phyloP scores from a whole-genome alignment of 164 flowering plant genomes.

The Dillenia turbinata region DNA sequence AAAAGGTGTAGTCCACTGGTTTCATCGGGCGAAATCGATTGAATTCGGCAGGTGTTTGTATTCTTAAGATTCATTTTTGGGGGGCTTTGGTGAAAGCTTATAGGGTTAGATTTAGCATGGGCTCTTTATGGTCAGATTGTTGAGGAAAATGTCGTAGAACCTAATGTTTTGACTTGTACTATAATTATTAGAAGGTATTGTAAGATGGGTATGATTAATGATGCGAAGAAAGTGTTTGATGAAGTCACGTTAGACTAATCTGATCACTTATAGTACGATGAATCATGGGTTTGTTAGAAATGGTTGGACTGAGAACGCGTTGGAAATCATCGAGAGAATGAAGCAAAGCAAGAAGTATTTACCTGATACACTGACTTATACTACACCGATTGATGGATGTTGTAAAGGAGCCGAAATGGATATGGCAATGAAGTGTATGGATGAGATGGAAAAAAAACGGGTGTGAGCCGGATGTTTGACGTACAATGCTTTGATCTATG shows the following conservation, averaged over 20 bases:
- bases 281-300: constrained; percentile 40
- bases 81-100: constrained; percentile 32
- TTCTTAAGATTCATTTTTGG: constrained; percentile 40
- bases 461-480: constrained; percentile 40
- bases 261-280: constrained; percentile 34
- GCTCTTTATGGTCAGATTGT: constrained; percentile 32
- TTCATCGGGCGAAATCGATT: constrained; percentile 23
- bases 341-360: constrained; percentile 14
- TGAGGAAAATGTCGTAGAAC: constrained; percentile 24
- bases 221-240: constrained; percentile 48
- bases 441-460: constrained; percentile 33
- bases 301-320: constrained; percentile 29
- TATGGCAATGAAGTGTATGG: constrained; percentile 29
- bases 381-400: constrained; percentile 44
- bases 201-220: constrained; percentile 34
- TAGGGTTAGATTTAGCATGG: constrained; percentile 23
- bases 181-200: constrained; percentile 45
- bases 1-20: constrained; percentile 37
- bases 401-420: constrained; percentile 38
- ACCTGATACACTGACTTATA: constrained; percentile 40
- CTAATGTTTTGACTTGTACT: constrained; percentile 45
- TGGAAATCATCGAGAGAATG: constrained; percentile 26
- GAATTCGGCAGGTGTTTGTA: constrained; percentile 25
- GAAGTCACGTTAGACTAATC: constrained; percentile 37
- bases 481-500: constrained; percentile 45